Evolutionary conservation across 2,329 filamentous ascomycete species (phyloP), one percentile per base, ranked within the genome.

Genomic region (Aspergillus eucalypticola): DNA sequence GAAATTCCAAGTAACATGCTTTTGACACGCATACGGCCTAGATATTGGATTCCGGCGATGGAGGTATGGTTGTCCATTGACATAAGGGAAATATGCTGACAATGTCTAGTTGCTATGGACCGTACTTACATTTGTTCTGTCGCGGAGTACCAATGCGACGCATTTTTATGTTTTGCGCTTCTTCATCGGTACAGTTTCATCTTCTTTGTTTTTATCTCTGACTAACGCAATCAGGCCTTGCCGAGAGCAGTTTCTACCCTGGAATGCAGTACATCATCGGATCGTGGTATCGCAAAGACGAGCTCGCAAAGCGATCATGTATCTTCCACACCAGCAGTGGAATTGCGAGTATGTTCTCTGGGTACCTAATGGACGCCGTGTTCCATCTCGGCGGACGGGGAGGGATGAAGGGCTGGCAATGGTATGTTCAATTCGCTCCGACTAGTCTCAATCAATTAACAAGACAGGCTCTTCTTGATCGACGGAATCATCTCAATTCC

Each of bases 321-420:
- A 83, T 84, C 8, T 84, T 84, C 66, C 81, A 83, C 57, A 79
- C 79, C 0, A 79, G 76, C 52, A 77, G 75, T 11, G 79, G 78
- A 0, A 76, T 83, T 49, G 76, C 70, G 0, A 73, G 64, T 46
- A 78, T 78, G 76, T 75, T 78, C 59, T 77, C 74, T 1, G 84
- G 84, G 0, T 86, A 84, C 61, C 69, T 87, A 7, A 84, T 84
- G 79, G 78, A 83, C 0, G 82, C 75, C 0, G 80, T 84, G 2
- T 84, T 84, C 60, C 75, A 75, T 4, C 74, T 86, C 1, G 78
- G 78, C 8, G 82, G 81, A 0, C 71, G 65, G n/a, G 72, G 76
- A 21, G 83, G 83, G 1, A 81, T 78, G 59, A 72, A 72, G 13
- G 84, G 83, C 0, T 86, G 83, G 84, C 82, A 84, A 67, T 86